Evolutionary conservation across 345 rosid species (phyloP).

Genomic region (Arabis hirsuta): DNA sequence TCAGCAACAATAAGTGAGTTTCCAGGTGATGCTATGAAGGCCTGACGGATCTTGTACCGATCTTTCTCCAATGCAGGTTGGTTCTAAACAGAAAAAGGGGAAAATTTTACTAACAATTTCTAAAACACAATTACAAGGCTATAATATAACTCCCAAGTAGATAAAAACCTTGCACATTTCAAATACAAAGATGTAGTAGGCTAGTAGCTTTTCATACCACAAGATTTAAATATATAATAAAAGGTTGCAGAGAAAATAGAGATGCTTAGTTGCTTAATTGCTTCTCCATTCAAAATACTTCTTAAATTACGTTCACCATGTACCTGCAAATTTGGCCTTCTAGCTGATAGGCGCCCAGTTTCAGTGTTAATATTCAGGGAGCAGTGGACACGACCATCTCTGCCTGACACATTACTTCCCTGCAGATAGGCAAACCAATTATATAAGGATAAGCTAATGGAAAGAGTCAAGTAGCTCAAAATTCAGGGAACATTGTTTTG

Average conservation of each 20-base stretch:
- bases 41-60: conserved; percentile 95
- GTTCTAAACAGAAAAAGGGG: conserved; percentile 55
- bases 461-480: conserved; percentile 14
- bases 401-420: conserved; percentile 85
- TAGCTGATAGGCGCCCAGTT: conserved; percentile 96
- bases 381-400: conserved; percentile 87
- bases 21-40: conserved; percentile 92
- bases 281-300: conserved; percentile 13
- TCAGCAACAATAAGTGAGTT: conserved; percentile 96
- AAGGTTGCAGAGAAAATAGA: conserved; percentile 22
- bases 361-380: conserved; percentile 96
- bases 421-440: conserved; percentile 40
- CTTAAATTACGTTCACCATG: conserved; percentile 8
- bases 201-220: conserved; percentile 23
- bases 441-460: neutral
- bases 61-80: conserved; percentile 99
- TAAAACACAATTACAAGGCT: conserved; percentile 2
- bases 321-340: conserved; percentile 98
- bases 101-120: neutral
- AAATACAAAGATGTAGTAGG: neutral
- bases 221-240: neutral
- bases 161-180: neutral
- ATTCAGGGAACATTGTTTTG: conserved; percentile 1
- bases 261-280: conserved; percentile 30
- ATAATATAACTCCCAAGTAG: neutral